These are phyloP conservation scores for Irpex sp. DNA, from an alignment of 1,284 basidiomycete species.

Conservation along the genomic window DNA sequence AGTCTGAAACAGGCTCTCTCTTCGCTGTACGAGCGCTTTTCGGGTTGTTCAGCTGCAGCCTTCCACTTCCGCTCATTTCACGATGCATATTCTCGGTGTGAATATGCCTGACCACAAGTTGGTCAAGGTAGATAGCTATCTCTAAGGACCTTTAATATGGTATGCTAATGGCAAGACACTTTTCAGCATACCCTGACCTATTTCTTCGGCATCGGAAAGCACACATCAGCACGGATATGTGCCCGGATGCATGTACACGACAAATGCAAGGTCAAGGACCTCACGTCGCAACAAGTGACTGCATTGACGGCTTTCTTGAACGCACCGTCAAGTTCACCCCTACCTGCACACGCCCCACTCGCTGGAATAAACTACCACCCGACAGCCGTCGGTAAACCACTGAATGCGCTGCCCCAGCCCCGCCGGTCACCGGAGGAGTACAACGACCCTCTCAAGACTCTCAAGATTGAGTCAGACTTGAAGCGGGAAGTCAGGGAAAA, in stretches of 20 bases:
- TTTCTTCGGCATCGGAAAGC: constrained; percentile 81
- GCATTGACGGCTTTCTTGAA: constrained; percentile 86
- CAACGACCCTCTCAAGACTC: constrained; percentile 59
- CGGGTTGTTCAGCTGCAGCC: neutral
- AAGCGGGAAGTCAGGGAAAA: constrained; percentile 79
- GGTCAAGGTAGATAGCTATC: constrained; percentile 2
- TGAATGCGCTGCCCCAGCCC: constrained; percentile 4
- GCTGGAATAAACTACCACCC: constrained; percentile 51
- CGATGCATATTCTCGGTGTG: constrained; percentile 1
- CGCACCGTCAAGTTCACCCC: constrained; percentile 69
- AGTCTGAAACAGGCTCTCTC: neutral
- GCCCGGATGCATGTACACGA: constrained; percentile 87
- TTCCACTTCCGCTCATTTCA: neutral
- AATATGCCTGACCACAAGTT: constrained; percentile 1
- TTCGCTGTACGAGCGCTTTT: neutral
- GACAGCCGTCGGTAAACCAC: constrained; percentile 26
- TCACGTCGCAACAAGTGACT: constrained; percentile 80
- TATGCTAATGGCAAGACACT: neutral
- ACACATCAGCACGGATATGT: constrained; percentile 76
- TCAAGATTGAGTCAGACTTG: constrained; percentile 84
- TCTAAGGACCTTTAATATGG: neutral
- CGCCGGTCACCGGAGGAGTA: constrained; percentile 16
- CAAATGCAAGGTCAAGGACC: constrained; percentile 69
- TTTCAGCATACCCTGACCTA: constrained; percentile 75
- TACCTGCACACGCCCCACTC: constrained; percentile 59